Percentiles rank a stretch among this genome's conserved stretches.
Conservation (phyloP, 192 early-diverging fungal genomes). For the Linnemannia zychae region DNA sequence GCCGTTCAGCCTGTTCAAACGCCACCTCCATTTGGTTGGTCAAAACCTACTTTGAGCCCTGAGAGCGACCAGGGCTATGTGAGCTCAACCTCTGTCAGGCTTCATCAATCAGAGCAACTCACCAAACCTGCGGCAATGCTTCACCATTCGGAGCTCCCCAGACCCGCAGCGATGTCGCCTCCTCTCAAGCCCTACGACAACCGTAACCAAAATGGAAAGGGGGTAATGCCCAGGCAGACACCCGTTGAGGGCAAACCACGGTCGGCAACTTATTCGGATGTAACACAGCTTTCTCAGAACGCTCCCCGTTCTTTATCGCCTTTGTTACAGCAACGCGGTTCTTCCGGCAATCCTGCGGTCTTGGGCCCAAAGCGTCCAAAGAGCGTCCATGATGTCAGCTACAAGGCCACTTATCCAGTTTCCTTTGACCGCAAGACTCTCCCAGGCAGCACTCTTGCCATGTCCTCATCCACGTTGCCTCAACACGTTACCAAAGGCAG, state of each 20-base stretch:
- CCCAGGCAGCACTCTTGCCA: not conserved
- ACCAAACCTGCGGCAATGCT: conserved; percentile 24
- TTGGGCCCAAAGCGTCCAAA: conserved; percentile 4
- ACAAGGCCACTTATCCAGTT: not conserved
- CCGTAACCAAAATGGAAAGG: not conserved
- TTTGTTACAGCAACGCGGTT: not conserved
- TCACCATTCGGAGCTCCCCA: conserved; percentile 26
- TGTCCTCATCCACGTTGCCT: not conserved
- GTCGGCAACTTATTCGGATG: not conserved
- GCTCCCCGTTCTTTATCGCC: not conserved
- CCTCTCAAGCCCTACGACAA: conserved; percentile 13
- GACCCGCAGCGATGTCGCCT: conserved; percentile 35
- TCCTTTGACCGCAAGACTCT: not conserved
- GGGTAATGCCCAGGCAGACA: not conserved
- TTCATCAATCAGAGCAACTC: conserved; percentile 37
- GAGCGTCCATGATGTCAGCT: conserved; percentile 17
- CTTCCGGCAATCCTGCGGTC: not conserved
- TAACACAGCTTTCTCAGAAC: not conserved
- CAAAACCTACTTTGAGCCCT: not conserved
- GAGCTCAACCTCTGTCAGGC: not conserved
- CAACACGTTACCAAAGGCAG: not conserved
- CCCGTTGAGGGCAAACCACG: not conserved
- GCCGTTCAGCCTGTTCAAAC: not conserved
- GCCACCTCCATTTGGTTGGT: conserved; percentile 20
- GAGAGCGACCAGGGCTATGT: conserved; percentile 1